Conservation (phyloP, 495 filamentous ascomycete species). For the Penicillium goetzii region DNA sequence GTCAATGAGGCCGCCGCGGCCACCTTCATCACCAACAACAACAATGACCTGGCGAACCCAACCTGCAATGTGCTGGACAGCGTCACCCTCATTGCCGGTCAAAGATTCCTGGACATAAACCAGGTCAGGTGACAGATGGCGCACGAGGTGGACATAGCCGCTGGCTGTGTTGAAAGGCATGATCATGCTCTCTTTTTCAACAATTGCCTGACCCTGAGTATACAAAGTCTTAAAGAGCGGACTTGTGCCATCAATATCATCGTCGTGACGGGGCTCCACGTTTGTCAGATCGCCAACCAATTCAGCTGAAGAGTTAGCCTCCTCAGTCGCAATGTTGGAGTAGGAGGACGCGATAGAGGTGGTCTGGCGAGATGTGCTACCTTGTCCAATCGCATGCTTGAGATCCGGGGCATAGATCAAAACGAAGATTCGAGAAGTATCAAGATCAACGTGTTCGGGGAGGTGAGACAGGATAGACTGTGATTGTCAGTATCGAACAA, state of each 20-base stretch:
- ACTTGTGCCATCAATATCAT: constrained; percentile 41
- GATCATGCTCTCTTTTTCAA: constrained; percentile 81
- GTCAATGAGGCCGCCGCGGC: constrained; percentile 83
- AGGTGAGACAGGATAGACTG: constrained; percentile 91
- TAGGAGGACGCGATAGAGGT: constrained; percentile 82
- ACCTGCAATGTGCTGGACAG: constrained; percentile 70
- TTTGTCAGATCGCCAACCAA: constrained; percentile 57
- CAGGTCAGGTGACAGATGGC: constrained; percentile 78
- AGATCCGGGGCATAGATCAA: constrained; percentile 85
- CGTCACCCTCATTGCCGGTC: constrained; percentile 69
- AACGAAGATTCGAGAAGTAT: constrained; percentile 74
- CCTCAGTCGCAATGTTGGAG: constrained; percentile 80
- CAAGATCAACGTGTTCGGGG: constrained; percentile 69
- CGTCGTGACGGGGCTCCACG: constrained; percentile 49
- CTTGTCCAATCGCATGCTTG: constrained; percentile 59
- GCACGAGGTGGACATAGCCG: constrained; percentile 80
- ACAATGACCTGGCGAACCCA: constrained; percentile 87
- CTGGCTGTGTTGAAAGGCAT: constrained; percentile 80
- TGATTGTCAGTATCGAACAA: constrained; percentile 25
- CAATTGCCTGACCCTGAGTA: constrained; percentile 71
- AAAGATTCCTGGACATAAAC: constrained; percentile 85
- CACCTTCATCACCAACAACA: constrained; percentile 82
- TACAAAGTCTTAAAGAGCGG: constrained; percentile 76
- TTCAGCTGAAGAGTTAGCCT: constrained; percentile 69
- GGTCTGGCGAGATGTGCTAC: constrained; percentile 45